These are phyloP conservation scores for Galerina sulciceps DNA, from an alignment of 768 basidiomycete species.

Conservation along the genomic window DNA sequence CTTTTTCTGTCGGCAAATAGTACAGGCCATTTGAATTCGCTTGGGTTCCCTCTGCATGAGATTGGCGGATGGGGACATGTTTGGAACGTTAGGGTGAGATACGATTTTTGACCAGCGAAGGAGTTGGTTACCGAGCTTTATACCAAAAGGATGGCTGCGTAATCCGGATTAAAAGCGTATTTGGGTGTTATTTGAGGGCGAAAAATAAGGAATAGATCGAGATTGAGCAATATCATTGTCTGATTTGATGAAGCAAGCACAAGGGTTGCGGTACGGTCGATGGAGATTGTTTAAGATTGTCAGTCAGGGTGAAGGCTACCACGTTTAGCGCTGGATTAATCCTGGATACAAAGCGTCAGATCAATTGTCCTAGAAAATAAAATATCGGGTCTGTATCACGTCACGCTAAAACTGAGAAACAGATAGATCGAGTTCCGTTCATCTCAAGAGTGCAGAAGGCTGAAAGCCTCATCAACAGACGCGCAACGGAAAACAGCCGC, in stretches of 20 bases:
- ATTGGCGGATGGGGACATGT: constrained; percentile 1
- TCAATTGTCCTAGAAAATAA: not conserved
- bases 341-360: constrained; percentile 9
- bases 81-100: not conserved
- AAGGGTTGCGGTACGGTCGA: constrained; percentile 7
- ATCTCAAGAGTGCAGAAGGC: constrained; percentile 6
- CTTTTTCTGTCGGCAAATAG: constrained; percentile 55
- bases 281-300: constrained; percentile 4
- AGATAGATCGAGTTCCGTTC: constrained; percentile 11
- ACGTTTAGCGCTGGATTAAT: constrained; percentile 15
- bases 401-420: constrained; percentile 8
- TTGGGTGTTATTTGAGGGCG: not conserved
- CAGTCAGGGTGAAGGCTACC: constrained; percentile 5
- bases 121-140: not conserved
- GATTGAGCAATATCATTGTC: constrained; percentile 6
- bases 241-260: not conserved
- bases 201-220: constrained; percentile 7
- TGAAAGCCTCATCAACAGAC: constrained; percentile 4
- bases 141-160: constrained; percentile 2
- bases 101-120: not conserved
- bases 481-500: constrained; percentile 5
- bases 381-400: constrained; percentile 2
- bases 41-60: constrained; percentile 9
- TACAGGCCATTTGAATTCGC: constrained; percentile 58
- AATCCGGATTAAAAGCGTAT: constrained; percentile 8